phyloP scores from a whole-genome alignment of 129 eudicot species.

The Glebionis coronaria region DNA sequence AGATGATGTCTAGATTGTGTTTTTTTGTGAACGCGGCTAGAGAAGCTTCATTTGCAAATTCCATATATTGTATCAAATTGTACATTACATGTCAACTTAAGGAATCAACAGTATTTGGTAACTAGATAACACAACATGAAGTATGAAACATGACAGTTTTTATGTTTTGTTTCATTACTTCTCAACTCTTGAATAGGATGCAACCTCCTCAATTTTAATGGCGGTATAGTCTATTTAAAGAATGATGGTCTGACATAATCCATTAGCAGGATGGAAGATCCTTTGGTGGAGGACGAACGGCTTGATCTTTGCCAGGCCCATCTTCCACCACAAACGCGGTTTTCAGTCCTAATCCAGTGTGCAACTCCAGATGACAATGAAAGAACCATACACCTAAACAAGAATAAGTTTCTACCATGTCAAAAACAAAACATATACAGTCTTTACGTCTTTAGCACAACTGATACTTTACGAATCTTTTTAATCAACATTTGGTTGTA shows the following conservation, averaged over 20 bases:
- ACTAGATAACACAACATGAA: not conserved
- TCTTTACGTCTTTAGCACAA: not conserved
- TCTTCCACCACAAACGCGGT: slow-evolving; percentile 63
- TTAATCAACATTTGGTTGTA: not conserved
- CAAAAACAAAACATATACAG: not conserved
- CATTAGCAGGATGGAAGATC: slow-evolving; percentile 65
- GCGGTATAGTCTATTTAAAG: slow-evolving; percentile 10
- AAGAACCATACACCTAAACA: slow-evolving; percentile 63
- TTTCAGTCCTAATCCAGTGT: slow-evolving; percentile 70
- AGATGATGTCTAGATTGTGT: no score
- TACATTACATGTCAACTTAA: slow-evolving; percentile 10
- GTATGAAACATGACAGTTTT: slow-evolving; percentile 7
- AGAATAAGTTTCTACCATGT: not conserved
- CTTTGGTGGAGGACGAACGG: slow-evolving; percentile 56
- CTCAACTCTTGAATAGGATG: slow-evolving; percentile 10
- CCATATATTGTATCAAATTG: not conserved
- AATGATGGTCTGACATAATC: not conserved
- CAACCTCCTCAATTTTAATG: slow-evolving; percentile 19
- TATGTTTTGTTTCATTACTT: slow-evolving; percentile 3
- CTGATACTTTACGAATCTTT: not conserved
- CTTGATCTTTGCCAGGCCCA: slow-evolving; percentile 44
- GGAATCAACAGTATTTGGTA: not conserved
- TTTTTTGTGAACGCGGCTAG: no score
- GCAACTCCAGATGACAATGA: slow-evolving; percentile 69
- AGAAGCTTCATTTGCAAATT: no score